phyloP scores from a whole-genome alignment of 305 asterid species.

The Fraxinus paxiana region DNA sequence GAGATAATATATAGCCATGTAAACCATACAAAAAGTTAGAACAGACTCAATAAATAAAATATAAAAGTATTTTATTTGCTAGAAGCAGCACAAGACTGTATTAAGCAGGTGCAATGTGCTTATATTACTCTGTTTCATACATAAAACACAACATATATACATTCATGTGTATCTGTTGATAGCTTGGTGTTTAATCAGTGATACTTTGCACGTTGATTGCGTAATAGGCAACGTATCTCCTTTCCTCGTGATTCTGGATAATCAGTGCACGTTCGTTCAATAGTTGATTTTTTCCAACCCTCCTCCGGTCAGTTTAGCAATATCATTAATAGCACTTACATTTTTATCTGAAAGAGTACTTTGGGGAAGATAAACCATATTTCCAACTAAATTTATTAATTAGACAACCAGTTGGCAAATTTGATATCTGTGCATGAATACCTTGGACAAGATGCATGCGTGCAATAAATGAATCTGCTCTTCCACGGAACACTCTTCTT shows the following conservation, averaged over 20 bases:
- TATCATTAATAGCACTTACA: not conserved
- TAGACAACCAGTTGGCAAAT: slow-evolving; percentile 6
- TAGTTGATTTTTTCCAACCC: not conserved
- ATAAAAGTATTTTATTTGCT: not conserved
- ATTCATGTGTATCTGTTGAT: not conserved
- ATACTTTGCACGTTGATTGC: not conserved
- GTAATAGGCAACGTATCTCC: not conserved
- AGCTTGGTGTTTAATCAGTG: not conserved
- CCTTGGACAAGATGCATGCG: slow-evolving; percentile 99
- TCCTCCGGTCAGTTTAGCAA: not conserved
- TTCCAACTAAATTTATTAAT: slow-evolving; percentile 2
- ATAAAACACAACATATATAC: not conserved
- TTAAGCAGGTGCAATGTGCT: not conserved
- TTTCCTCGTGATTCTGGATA: not conserved
- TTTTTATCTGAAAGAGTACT: not conserved
- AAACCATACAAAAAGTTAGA: not conserved
- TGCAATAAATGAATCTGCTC: slow-evolving; percentile 91
- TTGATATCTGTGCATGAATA: slow-evolving; percentile 25
- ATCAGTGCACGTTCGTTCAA: not conserved
- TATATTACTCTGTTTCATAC: not conserved
- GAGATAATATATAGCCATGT: slow-evolving; percentile 23
- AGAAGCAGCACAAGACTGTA: not conserved
- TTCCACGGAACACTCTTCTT: slow-evolving; percentile 78
- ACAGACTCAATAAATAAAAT: not conserved
- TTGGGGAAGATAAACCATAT: not conserved